Base-by-base conservation (phyloP, 768 basidiomycete genomes). In the Tulasnella sp. region DNA sequence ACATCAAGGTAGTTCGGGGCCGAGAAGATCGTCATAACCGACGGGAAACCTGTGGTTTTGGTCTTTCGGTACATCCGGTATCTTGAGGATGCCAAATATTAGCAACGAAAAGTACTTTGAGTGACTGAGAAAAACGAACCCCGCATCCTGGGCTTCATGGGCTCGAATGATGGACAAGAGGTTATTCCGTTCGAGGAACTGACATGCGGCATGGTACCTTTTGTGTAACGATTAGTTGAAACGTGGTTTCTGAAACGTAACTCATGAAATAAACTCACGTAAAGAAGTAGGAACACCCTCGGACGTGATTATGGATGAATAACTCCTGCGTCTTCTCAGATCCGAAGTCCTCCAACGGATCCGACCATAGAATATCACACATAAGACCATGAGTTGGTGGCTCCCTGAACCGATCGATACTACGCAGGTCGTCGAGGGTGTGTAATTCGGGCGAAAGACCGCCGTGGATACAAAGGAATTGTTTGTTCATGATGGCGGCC, bases 31-130 rank as follows among this genome's bases (percentile, higher is more conserved):
- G 95, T 98, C 93, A 99, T 98, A 61, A 99, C 94, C 15, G 93
- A 95, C 17, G 96, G 95, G 77, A 99, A 98, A 4, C 95, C 94
- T 0, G 94, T 98, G 19, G 90, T 88, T 73, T 92, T 91, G 3
- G 95, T 97, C 74, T 99, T 99, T 65, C 93, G 88, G 69, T 98
- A 97, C 96, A 97, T 97, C 56, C 94, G 89, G 70, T 95, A 96
- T 11, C 90, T 92, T n/a, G n/a, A n/a, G 1, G 30, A 43, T 9
- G 4, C 30, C 23, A 32, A 21, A 23, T n/a, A 27, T 51, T 26
- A 60, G 47, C 21, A 1, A 27, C 21, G 50, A 13, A 30, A 29
- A 26, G n/a, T 15, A 15, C 34, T 15, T 15, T 38, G 24, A 45
- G 1, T 24, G 17, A 13, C 21, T 15, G 29, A n/a, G 19, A 21